Percentiles rank a stretch among this genome's conserved stretches.
phyloP scores from a whole-genome alignment of 2,329 filamentous ascomycete genomes.

The Neocatenulostroma microsporum region DNA sequence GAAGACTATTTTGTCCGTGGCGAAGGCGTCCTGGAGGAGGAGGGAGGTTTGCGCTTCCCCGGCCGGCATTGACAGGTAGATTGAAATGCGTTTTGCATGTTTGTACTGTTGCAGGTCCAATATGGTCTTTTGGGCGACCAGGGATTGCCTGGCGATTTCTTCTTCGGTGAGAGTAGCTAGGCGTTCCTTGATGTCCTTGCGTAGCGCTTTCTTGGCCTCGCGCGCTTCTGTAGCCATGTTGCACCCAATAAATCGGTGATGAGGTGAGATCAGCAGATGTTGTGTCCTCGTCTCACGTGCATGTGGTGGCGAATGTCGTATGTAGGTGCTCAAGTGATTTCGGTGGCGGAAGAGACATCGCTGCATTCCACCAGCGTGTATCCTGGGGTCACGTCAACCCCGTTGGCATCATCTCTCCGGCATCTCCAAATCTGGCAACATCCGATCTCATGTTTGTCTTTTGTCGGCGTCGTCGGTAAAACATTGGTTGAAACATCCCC shows the following conservation, averaged over 20 bases:
- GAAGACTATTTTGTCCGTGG: slow-evolving; percentile 73
- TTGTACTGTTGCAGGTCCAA: slow-evolving; percentile 65
- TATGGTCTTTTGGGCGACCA: slow-evolving; percentile 56
- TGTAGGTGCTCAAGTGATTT: not conserved
- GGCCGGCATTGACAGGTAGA: slow-evolving; percentile 88
- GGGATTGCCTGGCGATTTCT: slow-evolving; percentile 62
- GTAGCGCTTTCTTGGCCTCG: slow-evolving; percentile 63
- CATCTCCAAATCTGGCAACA: too few species aligned
- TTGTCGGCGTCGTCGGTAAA: too few species aligned
- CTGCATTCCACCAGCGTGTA: not conserved
- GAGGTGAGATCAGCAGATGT: slow-evolving; percentile 4
- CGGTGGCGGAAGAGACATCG: slow-evolving; percentile 1
- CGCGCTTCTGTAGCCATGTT: not conserved
- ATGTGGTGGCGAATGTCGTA: not conserved
- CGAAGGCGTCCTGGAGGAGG: slow-evolving; percentile 75
- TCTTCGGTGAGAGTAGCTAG: slow-evolving; percentile 57
- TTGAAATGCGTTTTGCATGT: slow-evolving; percentile 65
- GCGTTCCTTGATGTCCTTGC: slow-evolving; percentile 59
- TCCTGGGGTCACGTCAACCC: not conserved
- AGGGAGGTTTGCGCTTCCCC: slow-evolving; percentile 77
- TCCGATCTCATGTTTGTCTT: too few species aligned
- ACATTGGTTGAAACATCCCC: too few species aligned
- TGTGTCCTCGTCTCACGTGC: not conserved
- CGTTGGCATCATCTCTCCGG: too few species aligned
- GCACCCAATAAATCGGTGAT: not conserved